phyloP scores from a whole-genome alignment of 768 basidiomycete genomes.

The Pleurotus tuoliensis region DNA sequence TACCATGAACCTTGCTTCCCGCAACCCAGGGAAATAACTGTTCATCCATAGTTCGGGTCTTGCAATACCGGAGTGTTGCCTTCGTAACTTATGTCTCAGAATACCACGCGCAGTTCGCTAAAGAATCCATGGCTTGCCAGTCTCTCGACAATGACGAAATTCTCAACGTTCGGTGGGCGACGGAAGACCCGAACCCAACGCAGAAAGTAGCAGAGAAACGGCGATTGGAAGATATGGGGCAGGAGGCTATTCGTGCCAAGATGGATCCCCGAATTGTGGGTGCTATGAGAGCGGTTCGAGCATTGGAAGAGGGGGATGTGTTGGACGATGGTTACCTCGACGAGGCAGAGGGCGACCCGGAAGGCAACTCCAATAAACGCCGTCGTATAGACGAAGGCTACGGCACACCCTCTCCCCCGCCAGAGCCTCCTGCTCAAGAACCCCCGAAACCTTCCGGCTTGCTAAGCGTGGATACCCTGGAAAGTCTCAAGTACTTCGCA shows the following conservation, averaged over 20 bases:
- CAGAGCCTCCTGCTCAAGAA: constrained; percentile 21
- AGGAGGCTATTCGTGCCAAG: constrained; percentile 77
- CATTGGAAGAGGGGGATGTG: constrained; percentile 78
- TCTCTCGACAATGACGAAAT: constrained; percentile 97
- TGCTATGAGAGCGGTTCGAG: constrained; percentile 81
- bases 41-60: constrained; percentile 63
- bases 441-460: constrained; percentile 49
- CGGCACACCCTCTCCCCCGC: constrained; percentile 17
- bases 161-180: constrained; percentile 98
- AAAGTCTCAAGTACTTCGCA: constrained; percentile 88
- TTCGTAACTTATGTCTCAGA: constrained; percentile 95
- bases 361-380: constrained; percentile 32
- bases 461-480: constrained; percentile 79
- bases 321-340: constrained; percentile 28
- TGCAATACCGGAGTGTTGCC: constrained; percentile 92
- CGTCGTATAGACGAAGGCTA: constrained; percentile 27
- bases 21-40: constrained; percentile 14
- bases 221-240: constrained; percentile 79
- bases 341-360: constrained; percentile 31
- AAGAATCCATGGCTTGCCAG: constrained; percentile 98
- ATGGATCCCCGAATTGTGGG: constrained; percentile 90
- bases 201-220: constrained; percentile 84
- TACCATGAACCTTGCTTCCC: constrained; percentile 22
- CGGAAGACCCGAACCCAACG: constrained; percentile 95
- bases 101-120: constrained; percentile 88